Evolutionary conservation across 768 basidiomycete species (phyloP).

Genomic region (Daedalea quercina): DNA sequence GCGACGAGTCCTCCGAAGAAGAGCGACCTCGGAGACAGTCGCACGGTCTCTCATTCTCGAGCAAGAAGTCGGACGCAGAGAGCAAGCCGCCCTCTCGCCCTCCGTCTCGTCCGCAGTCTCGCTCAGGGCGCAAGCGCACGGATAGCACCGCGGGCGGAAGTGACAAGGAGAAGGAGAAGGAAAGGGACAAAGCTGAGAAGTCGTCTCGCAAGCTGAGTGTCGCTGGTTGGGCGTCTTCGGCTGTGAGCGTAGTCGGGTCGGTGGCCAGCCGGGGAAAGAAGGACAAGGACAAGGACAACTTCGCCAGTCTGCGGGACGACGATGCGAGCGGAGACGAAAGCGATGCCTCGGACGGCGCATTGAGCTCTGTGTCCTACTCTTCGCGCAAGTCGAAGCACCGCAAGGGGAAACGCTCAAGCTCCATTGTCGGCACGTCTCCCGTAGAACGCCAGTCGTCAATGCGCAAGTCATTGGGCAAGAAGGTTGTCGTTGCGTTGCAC

Average conservation of each 20-base stretch:
- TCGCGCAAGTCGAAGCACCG: conserved; percentile 7
- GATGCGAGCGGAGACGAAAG: conserved; percentile 10
- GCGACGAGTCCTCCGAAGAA: conserved; percentile 6
- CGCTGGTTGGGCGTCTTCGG: conserved; percentile 62
- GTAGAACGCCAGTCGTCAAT: conserved; percentile 32
- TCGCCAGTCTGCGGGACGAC: conserved; percentile 45
- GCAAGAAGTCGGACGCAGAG: conserved; percentile 36
- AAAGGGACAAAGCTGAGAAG: conserved; percentile 27
- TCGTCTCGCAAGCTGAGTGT: conserved; percentile 33
- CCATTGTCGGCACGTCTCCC: conserved; percentile 18
- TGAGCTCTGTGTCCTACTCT: conserved; percentile 6
- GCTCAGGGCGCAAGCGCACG: conserved; percentile 58
- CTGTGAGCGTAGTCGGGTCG: conserved; percentile 56
- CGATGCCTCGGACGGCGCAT: conserved; percentile 5
- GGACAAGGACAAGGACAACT: conserved; percentile 49
- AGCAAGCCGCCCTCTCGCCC: conserved; percentile 43
- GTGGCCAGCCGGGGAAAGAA: conserved; percentile 53
- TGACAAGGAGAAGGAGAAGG: conserved; percentile 20
- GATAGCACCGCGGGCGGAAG: conserved; percentile 44
- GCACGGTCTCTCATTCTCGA: conserved; percentile 20
- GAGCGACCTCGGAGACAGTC: not conserved
- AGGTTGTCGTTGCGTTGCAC: conserved; percentile 60
- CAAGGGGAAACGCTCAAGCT: conserved; percentile 12
- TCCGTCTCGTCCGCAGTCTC: conserved; percentile 49
- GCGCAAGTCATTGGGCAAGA: conserved; percentile 18